These are phyloP conservation scores for Angomonas ambiguus DNA, from an alignment of 208 protist genomes.

Conservation along the genomic window DNA sequence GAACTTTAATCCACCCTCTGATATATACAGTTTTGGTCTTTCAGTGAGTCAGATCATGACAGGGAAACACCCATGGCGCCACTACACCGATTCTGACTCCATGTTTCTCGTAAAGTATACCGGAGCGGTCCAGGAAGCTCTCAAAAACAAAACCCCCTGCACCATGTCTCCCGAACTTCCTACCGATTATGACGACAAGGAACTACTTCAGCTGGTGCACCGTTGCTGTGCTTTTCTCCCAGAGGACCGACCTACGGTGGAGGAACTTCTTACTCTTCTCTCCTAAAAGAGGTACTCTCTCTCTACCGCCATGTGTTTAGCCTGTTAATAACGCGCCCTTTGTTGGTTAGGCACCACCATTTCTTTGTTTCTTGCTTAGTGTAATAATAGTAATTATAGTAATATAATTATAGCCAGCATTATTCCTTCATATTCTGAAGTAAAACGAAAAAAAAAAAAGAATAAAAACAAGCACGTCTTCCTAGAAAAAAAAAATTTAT, in stretches of 20 bases:
- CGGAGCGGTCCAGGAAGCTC: conserved; percentile 23
- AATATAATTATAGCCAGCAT: too few relatives aligned
- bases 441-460: conserved; percentile 14
- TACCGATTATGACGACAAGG: conserved; percentile 25
- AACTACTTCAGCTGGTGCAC: conserved; percentile 34
- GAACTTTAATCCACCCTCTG: conserved; percentile 40
- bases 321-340: too few relatives aligned
- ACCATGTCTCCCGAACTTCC: conserved; percentile 44
- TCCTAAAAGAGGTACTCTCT: conserved; percentile 15
- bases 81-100: conserved; percentile 30
- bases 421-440: not conserved
- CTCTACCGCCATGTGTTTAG: too few relatives aligned
- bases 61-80: conserved; percentile 51
- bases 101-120: conserved; percentile 42
- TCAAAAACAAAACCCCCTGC: conserved; percentile 23
- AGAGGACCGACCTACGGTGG: conserved; percentile 32
- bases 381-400: too few relatives aligned
- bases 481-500: too few relatives aligned
- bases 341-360: too few relatives aligned
- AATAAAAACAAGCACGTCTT: conserved; percentile 15
- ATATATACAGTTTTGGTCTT: conserved; percentile 86
- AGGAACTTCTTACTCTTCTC: conserved; percentile 39
- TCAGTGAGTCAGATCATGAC: conserved; percentile 71
- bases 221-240: conserved; percentile 42
- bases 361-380: too few relatives aligned